A percentile compares a stretch with the other conserved stretches of the same genome.
Conservation (phyloP, 768 basidiomycete species). For the Dacryopinax spathularia region DNA sequence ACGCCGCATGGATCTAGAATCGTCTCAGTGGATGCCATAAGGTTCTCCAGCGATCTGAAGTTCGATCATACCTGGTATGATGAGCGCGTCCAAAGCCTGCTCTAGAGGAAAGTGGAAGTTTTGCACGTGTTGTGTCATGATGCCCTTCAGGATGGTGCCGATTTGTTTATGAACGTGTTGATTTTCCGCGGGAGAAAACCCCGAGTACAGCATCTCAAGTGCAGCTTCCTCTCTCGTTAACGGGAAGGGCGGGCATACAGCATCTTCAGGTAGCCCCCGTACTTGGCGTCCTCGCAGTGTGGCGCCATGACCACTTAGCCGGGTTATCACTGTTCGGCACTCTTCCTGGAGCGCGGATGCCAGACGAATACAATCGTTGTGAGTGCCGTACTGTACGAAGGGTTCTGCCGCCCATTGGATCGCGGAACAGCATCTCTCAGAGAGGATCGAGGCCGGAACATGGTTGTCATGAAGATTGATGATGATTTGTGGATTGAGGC, state of each 20-base stretch:
- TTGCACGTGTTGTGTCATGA: not conserved
- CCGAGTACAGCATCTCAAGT: not conserved
- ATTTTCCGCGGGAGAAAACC: not conserved
- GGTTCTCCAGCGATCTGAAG: not conserved
- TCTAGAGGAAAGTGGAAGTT: not conserved
- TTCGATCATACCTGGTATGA: not conserved
- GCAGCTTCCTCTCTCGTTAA: not conserved
- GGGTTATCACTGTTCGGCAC: not conserved
- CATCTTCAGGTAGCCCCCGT: not conserved
- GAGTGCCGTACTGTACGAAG: not conserved
- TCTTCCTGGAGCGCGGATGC: not conserved
- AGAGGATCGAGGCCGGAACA: not conserved
- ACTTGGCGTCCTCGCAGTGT: not conserved
- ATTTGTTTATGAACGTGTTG: not conserved
- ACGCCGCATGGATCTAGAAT: not conserved
- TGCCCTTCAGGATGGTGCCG: not conserved
- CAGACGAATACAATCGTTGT: not conserved
- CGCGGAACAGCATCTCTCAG: not conserved
- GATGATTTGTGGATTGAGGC: not conserved
- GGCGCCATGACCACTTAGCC: not conserved
- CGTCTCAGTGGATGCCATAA: not conserved
- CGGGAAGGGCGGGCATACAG: not conserved
- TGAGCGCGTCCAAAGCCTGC: not conserved
- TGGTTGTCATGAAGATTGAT: not conserved
- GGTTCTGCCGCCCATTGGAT: not conserved